Evolutionary conservation across 2,329 filamentous ascomycete genomes (phyloP).

Genomic region (Zymoseptoria passerinii): DNA sequence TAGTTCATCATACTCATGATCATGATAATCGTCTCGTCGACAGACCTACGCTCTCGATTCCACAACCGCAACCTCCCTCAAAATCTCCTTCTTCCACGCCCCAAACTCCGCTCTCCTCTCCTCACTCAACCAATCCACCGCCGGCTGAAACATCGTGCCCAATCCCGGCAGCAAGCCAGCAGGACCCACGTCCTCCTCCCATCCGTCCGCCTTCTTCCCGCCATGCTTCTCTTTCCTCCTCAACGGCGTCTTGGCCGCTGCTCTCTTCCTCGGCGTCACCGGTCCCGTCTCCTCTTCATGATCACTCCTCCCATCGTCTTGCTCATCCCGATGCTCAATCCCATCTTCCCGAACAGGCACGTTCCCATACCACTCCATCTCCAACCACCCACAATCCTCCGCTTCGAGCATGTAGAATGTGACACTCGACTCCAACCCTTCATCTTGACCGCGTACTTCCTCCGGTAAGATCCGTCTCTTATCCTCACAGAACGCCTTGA

Average conservation of each 20-base stretch:
- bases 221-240: conserved; percentile 29
- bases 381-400: conserved; percentile 18
- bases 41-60: conserved; percentile 1
- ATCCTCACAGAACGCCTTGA: conserved; percentile 2
- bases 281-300: conserved; percentile 1
- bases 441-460: conserved; percentile 1
- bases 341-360: conserved; percentile 6
- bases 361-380: conserved; percentile 21
- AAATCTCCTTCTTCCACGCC: conserved; percentile 55
- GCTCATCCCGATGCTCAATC: conserved; percentile 36
- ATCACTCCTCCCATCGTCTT: conserved; percentile 6
- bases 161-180: conserved; percentile 38
- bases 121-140: conserved; percentile 63
- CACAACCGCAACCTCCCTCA: conserved; percentile 44
- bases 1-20: background rate
- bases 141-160: conserved; percentile 66
- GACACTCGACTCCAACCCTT: conserved; percentile 7
- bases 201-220: conserved; percentile 12
- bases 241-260: conserved; percentile 27
- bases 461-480: conserved; percentile 1
- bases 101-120: conserved; percentile 53
- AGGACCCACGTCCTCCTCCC: conserved; percentile 16
- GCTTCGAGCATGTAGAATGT: conserved; percentile 17
- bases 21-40: background rate
- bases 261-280: conserved; percentile 10